Evolutionary conservation across 768 basidiomycete genomes (phyloP).

Genomic region (Pleurotus salmoneostramineus): DNA sequence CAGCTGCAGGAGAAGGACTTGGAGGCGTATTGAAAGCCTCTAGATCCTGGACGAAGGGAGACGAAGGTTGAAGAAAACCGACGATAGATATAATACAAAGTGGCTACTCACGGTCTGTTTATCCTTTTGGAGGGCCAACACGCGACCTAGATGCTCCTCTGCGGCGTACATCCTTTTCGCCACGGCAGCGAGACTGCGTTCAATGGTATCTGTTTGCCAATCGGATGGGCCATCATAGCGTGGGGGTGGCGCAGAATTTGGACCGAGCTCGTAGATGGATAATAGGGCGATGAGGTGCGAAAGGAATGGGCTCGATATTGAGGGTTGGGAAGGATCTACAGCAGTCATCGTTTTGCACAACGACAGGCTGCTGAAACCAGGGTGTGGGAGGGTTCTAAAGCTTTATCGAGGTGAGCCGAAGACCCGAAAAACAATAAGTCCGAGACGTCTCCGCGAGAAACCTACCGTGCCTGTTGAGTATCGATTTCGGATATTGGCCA

Average conservation of each 20-base stretch:
- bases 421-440: neutral
- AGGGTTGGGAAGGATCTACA: neutral
- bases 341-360: constrained; percentile 3
- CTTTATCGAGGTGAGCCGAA: constrained; percentile 1
- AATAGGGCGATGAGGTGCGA: constrained; percentile 55
- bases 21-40: neutral
- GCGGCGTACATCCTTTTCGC: constrained; percentile 54
- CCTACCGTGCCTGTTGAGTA: no score
- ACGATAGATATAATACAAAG: no score
- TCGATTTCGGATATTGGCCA: no score
- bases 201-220: constrained; percentile 57
- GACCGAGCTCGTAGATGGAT: constrained; percentile 56
- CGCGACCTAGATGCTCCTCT: constrained; percentile 38
- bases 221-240: constrained; percentile 50
- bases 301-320: constrained; percentile 13
- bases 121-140: constrained; percentile 32
- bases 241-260: constrained; percentile 44
- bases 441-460: neutral
- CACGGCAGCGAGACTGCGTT: constrained; percentile 45
- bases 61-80: neutral
- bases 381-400: constrained; percentile 1
- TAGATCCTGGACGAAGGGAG: neutral
- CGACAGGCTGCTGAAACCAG: neutral
- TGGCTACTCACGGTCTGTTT: constrained; percentile 16
- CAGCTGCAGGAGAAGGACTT: neutral